Evolutionary conservation across 2,329 filamentous ascomycete species (phyloP).

Genomic region (Beauveria asiatica): DNA sequence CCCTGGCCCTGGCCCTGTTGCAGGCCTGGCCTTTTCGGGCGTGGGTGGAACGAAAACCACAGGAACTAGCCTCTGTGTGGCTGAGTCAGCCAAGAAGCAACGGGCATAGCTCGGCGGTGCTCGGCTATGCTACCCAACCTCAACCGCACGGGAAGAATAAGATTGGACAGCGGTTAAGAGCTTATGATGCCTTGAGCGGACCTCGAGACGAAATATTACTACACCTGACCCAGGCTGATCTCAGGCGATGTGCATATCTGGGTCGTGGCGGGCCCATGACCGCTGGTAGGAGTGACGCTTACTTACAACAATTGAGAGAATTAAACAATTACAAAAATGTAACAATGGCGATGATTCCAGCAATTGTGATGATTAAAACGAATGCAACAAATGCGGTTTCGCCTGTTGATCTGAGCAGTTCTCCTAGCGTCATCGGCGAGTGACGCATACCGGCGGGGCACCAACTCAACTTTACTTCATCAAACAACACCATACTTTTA

Average conservation of each 20-base stretch:
- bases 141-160: neutral
- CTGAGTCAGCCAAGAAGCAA: neutral
- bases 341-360: too few species aligned
- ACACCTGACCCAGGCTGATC: constrained; percentile 1
- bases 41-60: constrained; percentile 1
- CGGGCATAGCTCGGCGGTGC: constrained; percentile 9
- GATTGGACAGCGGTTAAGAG: neutral
- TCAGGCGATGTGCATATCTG: neutral
- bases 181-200: neutral
- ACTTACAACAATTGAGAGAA: neutral
- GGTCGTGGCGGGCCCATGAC: neutral
- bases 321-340: too few species aligned
- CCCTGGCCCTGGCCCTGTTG: neutral
- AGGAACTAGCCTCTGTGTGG: constrained; percentile 5
- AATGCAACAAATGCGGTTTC: too few species aligned
- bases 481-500: neutral
- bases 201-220: neutral
- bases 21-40: neutral
- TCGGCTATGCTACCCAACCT: neutral
- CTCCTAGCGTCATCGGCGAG: neutral
- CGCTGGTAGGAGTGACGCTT: neutral
- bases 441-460: constrained; percentile 8
- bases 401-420: neutral
- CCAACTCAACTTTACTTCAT: neutral
- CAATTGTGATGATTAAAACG: too few species aligned